Evolutionary conservation across 208 protist genomes (phyloP).

Genomic region (Plasmodiophora brassicae): DNA sequence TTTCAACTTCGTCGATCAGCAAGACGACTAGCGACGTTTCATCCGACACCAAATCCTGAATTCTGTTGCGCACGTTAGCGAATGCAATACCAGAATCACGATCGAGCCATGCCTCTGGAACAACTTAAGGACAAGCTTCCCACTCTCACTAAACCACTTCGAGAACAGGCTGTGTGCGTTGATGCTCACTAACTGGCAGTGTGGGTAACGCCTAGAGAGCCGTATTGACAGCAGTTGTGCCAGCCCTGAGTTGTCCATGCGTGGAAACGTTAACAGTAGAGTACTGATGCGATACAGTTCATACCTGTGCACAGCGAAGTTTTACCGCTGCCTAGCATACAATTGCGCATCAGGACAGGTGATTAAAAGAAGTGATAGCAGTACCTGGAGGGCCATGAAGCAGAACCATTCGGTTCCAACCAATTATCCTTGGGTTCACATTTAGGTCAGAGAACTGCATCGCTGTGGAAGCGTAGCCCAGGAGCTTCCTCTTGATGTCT

Average conservation of each 20-base stretch:
- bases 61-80: background rate
- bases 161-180: conserved; percentile 66
- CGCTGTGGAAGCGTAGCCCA: conserved; percentile 3
- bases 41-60: conserved; percentile 6
- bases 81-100: conserved; percentile 5
- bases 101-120: conserved; percentile 62
- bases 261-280: background rate
- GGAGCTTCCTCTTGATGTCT: background rate
- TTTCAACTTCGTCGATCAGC: conserved; percentile 90
- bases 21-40: background rate
- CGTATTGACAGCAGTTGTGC: conserved; percentile 73
- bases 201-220: conserved; percentile 38
- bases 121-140: conserved; percentile 87
- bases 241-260: conserved; percentile 37
- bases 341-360: background rate
- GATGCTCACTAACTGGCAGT: conserved; percentile 22
- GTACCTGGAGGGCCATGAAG: conserved; percentile 54
- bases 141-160: conserved; percentile 92
- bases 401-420: conserved; percentile 62
- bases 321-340: conserved; percentile 57
- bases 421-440: conserved; percentile 71
- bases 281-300: background rate
- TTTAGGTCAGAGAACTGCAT: conserved; percentile 74
- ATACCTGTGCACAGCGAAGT: conserved; percentile 71
- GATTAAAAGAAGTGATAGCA: background rate